Percentiles rank a stretch among this genome's conserved stretches.
phyloP scores from a whole-genome alignment of 75 land plant species.

The Picea glauca region DNA sequence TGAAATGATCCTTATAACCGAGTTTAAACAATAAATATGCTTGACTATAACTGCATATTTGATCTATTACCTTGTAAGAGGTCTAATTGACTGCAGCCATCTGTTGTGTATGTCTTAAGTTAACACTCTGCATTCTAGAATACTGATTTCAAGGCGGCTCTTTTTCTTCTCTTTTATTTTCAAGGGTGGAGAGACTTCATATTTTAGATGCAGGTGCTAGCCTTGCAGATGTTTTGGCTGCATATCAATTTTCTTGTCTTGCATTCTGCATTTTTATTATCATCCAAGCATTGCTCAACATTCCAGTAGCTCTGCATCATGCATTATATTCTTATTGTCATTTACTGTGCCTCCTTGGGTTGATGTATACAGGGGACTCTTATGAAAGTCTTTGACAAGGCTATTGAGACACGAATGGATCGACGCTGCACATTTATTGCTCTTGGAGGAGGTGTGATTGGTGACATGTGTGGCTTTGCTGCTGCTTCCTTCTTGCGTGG shows the following conservation, averaged over 20 bases:
- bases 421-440: constrained; percentile 91
- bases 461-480: constrained; percentile 99
- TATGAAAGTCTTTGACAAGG: constrained; percentile 95
- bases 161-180: too few species aligned
- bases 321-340: neutral
- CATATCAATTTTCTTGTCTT: constrained; percentile 2
- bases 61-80: too few species aligned
- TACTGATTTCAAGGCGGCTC: too few species aligned
- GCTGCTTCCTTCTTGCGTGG: constrained; percentile 95
- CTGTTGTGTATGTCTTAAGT: too few species aligned
- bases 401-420: constrained; percentile 86
- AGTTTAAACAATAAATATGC: neutral
- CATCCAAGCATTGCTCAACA: neutral
- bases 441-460: constrained; percentile 97
- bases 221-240: neutral
- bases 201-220: neutral
- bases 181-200: too few species aligned
- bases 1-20: too few species aligned
- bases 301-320: neutral
- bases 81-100: too few species aligned
- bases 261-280: neutral
- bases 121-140: too few species aligned
- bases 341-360: neutral
- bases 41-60: neutral
- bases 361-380: constrained; percentile 52